Evolutionary conservation across 1,284 basidiomycete genomes (phyloP), one percentile per base, ranked within the genome.

Genomic region (Coriolopsis trogii): DNA sequence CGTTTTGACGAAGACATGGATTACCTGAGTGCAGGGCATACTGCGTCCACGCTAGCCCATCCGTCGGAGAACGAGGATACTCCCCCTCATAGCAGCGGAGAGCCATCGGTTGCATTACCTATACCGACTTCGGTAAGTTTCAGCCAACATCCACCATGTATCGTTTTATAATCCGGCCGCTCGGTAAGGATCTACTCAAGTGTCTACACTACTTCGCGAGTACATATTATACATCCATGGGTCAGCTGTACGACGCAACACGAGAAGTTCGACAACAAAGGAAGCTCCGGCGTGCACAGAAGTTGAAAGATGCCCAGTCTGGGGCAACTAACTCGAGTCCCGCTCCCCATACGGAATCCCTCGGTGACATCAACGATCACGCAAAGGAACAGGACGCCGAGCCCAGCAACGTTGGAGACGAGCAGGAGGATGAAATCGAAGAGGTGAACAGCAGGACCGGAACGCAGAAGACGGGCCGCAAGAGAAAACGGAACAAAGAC

Each of bases 121-220:
- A 64, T 66, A 16, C 81, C 82, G 37, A 77, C 80, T 48, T 73
- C 82, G 36, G 83, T 84, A 63, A 68, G 72, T 62, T 16, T 24
- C 7, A 15, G n/a, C 8, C 46, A 26, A 41, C 33, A 12, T 12
- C 18, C 40, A n/a, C n/a, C n/a, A n/a, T 46, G 38, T 49, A 24
- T 38, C 43, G 21, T 26, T n/a, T 29, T 26, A 2, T 43, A 1
- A 8, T 20, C 18, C n/a, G 26, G 34, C 20, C 20, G 3, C 20
- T 15, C n/a, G 1, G 10, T 13, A 31, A 90, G 87, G 87, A 90
- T 58, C 66, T 89, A 4, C 66, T 90, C 38, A 89, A 89, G 73
- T 78, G 74, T 43, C 79, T 90, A 43, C 88, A 90, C 58, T 73
- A 83, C 62, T 84, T 84, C 54, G 76, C 87, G 12, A 82, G 79